phyloP scores from a whole-genome alignment of 179 eudicot species.

The Silene coronaria region DNA sequence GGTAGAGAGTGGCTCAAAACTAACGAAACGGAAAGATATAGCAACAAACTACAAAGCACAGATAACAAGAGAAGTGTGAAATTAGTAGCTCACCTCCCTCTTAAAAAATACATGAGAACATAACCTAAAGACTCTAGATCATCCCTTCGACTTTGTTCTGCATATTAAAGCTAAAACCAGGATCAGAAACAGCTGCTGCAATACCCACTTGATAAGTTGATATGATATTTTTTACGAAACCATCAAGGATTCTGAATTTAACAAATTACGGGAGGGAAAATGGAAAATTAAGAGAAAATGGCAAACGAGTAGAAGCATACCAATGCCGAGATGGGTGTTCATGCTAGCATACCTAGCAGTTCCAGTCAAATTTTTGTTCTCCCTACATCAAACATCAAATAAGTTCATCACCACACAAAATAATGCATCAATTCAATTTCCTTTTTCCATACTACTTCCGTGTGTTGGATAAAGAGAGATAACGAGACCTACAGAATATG shows the following conservation, averaged over 20 bases:
- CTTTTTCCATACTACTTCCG: not conserved
- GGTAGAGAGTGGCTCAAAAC: slow-evolving; percentile 18
- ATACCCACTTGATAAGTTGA: not conserved
- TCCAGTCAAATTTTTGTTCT: slow-evolving; percentile 94
- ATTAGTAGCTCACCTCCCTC: slow-evolving; percentile 63
- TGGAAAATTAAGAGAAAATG: not conserved
- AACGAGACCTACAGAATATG: not conserved
- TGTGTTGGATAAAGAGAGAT: not conserved
- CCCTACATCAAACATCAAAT: slow-evolving; percentile 38
- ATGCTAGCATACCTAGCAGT: slow-evolving; percentile 95
- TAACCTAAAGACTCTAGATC: slow-evolving; percentile 96
- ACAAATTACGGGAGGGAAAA: not conserved
- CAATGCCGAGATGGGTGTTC: slow-evolving; percentile 97
- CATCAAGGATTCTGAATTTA: not conserved
- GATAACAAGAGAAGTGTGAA: slow-evolving; percentile 6
- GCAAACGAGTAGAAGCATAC: slow-evolving; percentile 34
- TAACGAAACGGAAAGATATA: slow-evolving; percentile 3
- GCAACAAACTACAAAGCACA: not conserved
- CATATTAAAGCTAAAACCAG: slow-evolving; percentile 15
- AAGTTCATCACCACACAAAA: not conserved
- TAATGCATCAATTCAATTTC: not conserved
- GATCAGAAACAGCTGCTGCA: slow-evolving; percentile 11
- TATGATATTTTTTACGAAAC: not conserved
- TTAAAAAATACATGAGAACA: slow-evolving; percentile 87
- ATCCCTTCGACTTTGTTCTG: slow-evolving; percentile 97